Evolutionary conservation across 2,329 filamentous ascomycete genomes (phyloP).

Genomic region (Penicillium digitatum): DNA sequence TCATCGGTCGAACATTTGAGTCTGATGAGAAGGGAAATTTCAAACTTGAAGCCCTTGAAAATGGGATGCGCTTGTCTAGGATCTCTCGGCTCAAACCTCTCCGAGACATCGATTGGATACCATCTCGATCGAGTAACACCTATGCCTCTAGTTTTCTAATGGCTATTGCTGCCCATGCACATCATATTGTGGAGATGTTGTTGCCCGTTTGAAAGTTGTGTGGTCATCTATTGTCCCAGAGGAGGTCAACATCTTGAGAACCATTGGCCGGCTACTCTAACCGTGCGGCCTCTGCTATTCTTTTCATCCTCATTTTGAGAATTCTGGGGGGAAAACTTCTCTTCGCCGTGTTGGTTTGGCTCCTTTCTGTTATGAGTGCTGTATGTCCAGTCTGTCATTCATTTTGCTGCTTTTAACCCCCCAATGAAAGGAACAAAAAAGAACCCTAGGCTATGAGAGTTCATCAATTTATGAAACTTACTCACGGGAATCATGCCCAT

Average conservation of each 20-base stretch:
- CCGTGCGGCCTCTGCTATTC: neutral
- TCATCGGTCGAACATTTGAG: no score
- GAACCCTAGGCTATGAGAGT: neutral
- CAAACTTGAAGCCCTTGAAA: neutral
- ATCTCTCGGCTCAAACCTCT: neutral
- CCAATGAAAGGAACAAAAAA: neutral
- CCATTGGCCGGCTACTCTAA: neutral
- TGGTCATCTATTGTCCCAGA: neutral
- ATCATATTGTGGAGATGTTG: neutral
- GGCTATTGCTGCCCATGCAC: neutral
- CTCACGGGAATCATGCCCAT: no score
- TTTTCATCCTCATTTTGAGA: neutral
- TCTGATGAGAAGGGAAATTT: neutral
- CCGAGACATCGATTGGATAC: neutral
- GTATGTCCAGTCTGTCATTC: neutral
- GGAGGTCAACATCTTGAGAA: no score
- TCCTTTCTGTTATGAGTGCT: neutral
- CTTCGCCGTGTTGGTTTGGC: neutral
- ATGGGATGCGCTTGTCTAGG: no score
- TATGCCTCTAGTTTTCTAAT: no score
- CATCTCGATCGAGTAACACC: accelerated
- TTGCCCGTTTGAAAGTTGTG: neutral
- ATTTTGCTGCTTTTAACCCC: neutral
- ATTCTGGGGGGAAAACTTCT: neutral
- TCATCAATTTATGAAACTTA: neutral